Base-by-base conservation (phyloP, 2,329 filamentous ascomycete species). In the Orbilia javanica region DNA sequence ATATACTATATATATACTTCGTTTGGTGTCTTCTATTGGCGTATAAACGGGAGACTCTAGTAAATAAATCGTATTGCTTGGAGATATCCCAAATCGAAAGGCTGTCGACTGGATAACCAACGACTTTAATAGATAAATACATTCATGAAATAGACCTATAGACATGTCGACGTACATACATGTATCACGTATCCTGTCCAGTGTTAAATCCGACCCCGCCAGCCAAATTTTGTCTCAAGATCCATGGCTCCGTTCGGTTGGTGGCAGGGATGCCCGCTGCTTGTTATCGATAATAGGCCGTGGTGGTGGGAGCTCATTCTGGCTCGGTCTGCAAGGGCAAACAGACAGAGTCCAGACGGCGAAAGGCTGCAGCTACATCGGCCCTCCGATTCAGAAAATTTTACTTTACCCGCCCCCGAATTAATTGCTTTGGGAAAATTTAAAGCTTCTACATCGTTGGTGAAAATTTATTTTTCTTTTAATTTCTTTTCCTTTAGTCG, bases 351-450 rank as follows among this genome's bases (percentile, higher is more conserved):
- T 10, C 8, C 46, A 25, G 20, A 22, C 42, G 73, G 66, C 53
- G 27, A 52, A 22, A 52, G n/a, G 65, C 57, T 60, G 60, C 65
- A 66, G 66, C 73, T 77, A 60, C 50, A 77, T 67, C 73, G 73
- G 66, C 73, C 73, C 66, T 70, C 62, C 66, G 36, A 50, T 60
- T 39, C 73, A 77, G 70, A 77, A 71, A 71, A 57, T 77, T 77
- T 77, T 77, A 71, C 66, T 77, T 77, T 77, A 77, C 44, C 73
- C 73, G 73, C 73, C 66, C 46, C 46, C 20, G 20, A 50, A 27
- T 25, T 18, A 44, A 50, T 27, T 39, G 10, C 25, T 27, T 20
- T 42, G 36, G 13, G 39, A 69, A 69, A 69, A 20, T 76, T 34
- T 39, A 60, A 27, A 75, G 11, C 25, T 34, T 31, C 39, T 44